Evolutionary conservation across 2,329 filamentous ascomycete species (phyloP).

Genomic region (Diplocarpon rosae): DNA sequence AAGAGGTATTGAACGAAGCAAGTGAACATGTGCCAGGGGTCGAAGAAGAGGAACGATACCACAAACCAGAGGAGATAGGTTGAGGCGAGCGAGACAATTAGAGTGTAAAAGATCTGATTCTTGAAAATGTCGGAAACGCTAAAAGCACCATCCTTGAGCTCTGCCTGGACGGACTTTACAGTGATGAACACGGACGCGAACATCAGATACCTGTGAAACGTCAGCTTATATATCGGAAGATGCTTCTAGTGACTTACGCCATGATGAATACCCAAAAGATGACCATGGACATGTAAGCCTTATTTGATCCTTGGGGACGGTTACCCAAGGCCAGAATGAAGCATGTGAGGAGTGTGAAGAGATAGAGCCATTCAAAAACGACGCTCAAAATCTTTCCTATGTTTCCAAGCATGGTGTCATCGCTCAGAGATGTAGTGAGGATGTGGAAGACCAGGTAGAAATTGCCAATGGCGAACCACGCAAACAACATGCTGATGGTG

Average conservation of each 20-base stretch:
- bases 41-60: slow-evolving; percentile 86
- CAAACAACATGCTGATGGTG: slow-evolving; percentile 93
- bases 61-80: slow-evolving; percentile 92
- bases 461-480: slow-evolving; percentile 97
- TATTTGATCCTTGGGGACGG: slow-evolving; percentile 84
- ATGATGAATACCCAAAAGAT: slow-evolving; percentile 96
- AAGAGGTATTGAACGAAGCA: slow-evolving; percentile 89
- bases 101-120: slow-evolving; percentile 82
- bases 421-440: slow-evolving; percentile 74
- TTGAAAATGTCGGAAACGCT: slow-evolving; percentile 63
- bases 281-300: slow-evolving; percentile 94
- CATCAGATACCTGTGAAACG: slow-evolving; percentile 58
- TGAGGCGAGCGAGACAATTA: slow-evolving; percentile 84
- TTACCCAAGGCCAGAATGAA: slow-evolving; percentile 94
- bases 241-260: slow-evolving; percentile 46
- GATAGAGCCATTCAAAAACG: slow-evolving; percentile 92
- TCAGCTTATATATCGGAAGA: slow-evolving; percentile 7
- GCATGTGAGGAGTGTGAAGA: slow-evolving; percentile 82
- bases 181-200: slow-evolving; percentile 95
- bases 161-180: slow-evolving; percentile 67
- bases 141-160: slow-evolving; percentile 55
- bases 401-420: slow-evolving; percentile 56
- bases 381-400: slow-evolving; percentile 74
- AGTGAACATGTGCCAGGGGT: slow-evolving; percentile 99
- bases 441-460: slow-evolving; percentile 99